Conservation (phyloP, 2,329 filamentous ascomycete genomes). For the Chrysoporthe cubensis region DNA sequence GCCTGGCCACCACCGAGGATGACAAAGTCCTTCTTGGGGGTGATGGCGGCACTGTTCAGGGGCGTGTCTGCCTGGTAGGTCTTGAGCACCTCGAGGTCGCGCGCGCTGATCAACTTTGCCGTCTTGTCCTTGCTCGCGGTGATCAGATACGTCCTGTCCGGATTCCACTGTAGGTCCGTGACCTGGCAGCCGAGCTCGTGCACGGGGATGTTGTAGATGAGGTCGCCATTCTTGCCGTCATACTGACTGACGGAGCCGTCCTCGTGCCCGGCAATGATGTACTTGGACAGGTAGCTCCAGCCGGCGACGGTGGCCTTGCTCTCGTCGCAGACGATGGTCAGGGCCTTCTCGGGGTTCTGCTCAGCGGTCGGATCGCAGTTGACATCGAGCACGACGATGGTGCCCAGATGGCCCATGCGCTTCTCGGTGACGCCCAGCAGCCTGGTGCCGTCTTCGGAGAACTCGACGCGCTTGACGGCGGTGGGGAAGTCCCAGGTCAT, state of each 20-base stretch:
- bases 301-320: conserved; percentile 97
- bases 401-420: conserved; percentile 94
- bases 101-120: conserved; percentile 85
- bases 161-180: conserved; percentile 92
- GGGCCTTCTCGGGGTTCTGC: conserved; percentile 79
- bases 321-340: conserved; percentile 91
- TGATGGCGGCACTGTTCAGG: conserved; percentile 93
- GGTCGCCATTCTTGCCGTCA: conserved; percentile 88
- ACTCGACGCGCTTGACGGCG: conserved; percentile 96
- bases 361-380: conserved; percentile 74
- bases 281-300: conserved; percentile 92
- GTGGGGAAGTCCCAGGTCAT: conserved; percentile 99
- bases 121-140: conserved; percentile 98
- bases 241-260: conserved; percentile 91
- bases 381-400: conserved; percentile 92
- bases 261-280: conserved; percentile 97
- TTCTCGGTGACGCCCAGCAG: conserved; percentile 96
- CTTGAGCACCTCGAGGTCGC: conserved; percentile 90
- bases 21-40: conserved; percentile 94
- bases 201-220: conserved; percentile 77
- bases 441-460: conserved; percentile 89
- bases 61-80: conserved; percentile 91
- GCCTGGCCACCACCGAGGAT: conserved; percentile 98
- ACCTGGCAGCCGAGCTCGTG: conserved; percentile 85
- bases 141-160: conserved; percentile 96